Evolutionary conservation across 805 yeast species (phyloP).

Genomic region (Candida xiaguanensis): DNA sequence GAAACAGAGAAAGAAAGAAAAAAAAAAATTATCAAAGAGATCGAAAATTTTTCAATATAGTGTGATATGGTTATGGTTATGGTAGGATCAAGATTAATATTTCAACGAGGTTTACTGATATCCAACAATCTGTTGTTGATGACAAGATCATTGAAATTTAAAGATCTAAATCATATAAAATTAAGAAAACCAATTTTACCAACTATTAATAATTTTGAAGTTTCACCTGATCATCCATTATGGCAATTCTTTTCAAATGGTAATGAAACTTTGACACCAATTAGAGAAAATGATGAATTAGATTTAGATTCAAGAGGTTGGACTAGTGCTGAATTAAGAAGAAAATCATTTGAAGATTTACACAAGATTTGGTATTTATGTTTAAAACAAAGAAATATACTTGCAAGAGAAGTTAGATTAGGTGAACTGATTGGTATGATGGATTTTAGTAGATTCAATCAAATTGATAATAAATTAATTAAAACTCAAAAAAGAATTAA

Average conservation of each 20-base stretch:
- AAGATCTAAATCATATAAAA: constrained; percentile 34
- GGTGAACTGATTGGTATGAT: constrained; percentile 27
- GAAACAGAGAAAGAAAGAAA: not conserved
- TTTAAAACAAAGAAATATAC: constrained; percentile 74
- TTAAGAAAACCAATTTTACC: constrained; percentile 86
- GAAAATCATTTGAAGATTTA: constrained; percentile 87
- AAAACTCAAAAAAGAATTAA: constrained; percentile 56
- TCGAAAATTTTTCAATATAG: not conserved
- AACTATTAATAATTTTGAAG: constrained; percentile 64
- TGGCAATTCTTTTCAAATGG: constrained; percentile 80
- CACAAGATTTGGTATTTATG: constrained; percentile 90
- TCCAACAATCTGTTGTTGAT: not conserved
- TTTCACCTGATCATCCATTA: constrained; percentile 83
- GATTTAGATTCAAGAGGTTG: constrained; percentile 66
- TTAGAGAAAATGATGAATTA: constrained; percentile 52
- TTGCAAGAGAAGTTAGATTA: constrained; percentile 72
- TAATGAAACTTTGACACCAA: constrained; percentile 47
- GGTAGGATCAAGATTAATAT: not conserved
- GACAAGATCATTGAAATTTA: constrained; percentile 3
- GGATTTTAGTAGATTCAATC: constrained; percentile 15
- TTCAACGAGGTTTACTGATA: not conserved
- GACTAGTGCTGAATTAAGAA: constrained; percentile 83
- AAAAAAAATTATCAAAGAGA: not conserved
- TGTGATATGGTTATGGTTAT: too few species aligned
- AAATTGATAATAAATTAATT: constrained; percentile 35